phyloP scores from a whole-genome alignment of 805 yeast genomes.

The Hanseniaspora valbyensis region DNA sequence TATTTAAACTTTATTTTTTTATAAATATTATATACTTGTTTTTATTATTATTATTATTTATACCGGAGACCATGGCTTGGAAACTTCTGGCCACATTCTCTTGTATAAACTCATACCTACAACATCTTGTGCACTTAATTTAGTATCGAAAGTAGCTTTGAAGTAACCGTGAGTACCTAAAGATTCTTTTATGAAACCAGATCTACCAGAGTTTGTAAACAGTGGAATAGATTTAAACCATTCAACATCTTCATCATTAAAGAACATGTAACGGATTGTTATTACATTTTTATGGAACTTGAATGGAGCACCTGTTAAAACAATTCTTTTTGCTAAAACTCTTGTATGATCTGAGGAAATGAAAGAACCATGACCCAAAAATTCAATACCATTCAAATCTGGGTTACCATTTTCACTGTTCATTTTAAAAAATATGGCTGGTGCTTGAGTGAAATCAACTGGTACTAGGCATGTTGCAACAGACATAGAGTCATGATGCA shows the following conservation, averaged over 20 bases:
- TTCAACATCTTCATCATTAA: constrained; percentile 76
- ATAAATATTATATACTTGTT: not conserved
- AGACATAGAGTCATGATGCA: constrained; percentile 63
- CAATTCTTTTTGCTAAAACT: constrained; percentile 74
- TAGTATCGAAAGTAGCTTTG: constrained; percentile 90
- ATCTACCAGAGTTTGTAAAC: constrained; percentile 83
- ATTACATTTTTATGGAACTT: constrained; percentile 88
- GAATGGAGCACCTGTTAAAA: constrained; percentile 87
- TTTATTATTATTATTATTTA: too few relatives aligned
- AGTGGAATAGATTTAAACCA: constrained; percentile 86
- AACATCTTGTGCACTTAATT: constrained; percentile 80
- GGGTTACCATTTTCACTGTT: constrained; percentile 25
- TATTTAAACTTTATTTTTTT: not conserved
- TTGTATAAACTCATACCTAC: constrained; percentile 89
- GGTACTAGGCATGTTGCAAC: constrained; percentile 87
- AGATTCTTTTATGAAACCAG: constrained; percentile 88
- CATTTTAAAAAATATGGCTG: constrained; percentile 65
- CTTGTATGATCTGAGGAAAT: constrained; percentile 76
- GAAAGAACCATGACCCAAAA: constrained; percentile 85
- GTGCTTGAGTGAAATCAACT: constrained; percentile 68
- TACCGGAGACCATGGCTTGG: constrained; percentile 27
- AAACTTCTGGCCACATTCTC: constrained; percentile 75
- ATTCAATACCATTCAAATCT: constrained; percentile 41
- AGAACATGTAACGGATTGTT: constrained; percentile 94
- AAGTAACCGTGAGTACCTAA: constrained; percentile 97